These are phyloP conservation scores for Phytophthora syringae DNA, from an alignment of 352 stramenopile species.

Conservation along the genomic window DNA sequence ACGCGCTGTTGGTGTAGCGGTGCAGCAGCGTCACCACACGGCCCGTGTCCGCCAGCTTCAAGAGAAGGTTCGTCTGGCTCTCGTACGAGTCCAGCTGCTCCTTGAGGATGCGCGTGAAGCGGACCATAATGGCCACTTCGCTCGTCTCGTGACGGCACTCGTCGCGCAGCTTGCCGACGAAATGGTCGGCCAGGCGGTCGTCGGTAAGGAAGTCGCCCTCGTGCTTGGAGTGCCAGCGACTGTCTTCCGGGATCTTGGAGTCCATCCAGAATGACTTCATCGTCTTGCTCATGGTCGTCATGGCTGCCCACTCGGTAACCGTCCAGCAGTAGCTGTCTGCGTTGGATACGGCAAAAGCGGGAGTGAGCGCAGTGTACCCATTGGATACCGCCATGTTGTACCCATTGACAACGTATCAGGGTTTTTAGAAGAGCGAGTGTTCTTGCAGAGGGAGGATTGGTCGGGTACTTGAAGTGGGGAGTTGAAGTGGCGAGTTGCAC, in stretches of 20 bases:
- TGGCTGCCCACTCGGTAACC: not conserved
- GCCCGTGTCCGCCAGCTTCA: slow-evolving; percentile 43
- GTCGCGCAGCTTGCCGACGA: slow-evolving; percentile 29
- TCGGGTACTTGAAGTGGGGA: slow-evolving; percentile 34
- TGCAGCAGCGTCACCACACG: slow-evolving; percentile 35
- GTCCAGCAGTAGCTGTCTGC: not conserved
- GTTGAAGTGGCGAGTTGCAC: slow-evolving; percentile 32
- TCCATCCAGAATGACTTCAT: slow-evolving; percentile 44
- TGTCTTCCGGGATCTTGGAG: slow-evolving; percentile 36
- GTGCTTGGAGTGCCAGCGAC: slow-evolving; percentile 37
- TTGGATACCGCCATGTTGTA: not conserved
- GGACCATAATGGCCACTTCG: slow-evolving; percentile 35
- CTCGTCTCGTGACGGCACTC: slow-evolving; percentile 17
- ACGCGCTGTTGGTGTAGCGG: slow-evolving; percentile 30
- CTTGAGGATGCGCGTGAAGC: slow-evolving; percentile 34
- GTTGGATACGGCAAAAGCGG: not conserved
- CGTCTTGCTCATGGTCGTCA: slow-evolving; percentile 26
- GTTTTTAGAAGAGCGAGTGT: not conserved
- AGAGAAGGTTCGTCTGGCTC: slow-evolving; percentile 34
- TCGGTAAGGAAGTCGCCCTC: slow-evolving; percentile 18
- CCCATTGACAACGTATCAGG: not conserved
- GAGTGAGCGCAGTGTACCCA: not conserved
- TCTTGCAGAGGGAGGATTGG: slow-evolving; percentile 13
- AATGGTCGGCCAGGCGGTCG: slow-evolving; percentile 33
- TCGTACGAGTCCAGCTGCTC: slow-evolving; percentile 39